Evolutionary conservation across 805 yeast genomes (phyloP).

Genomic region (Yarrowia sp.): DNA sequence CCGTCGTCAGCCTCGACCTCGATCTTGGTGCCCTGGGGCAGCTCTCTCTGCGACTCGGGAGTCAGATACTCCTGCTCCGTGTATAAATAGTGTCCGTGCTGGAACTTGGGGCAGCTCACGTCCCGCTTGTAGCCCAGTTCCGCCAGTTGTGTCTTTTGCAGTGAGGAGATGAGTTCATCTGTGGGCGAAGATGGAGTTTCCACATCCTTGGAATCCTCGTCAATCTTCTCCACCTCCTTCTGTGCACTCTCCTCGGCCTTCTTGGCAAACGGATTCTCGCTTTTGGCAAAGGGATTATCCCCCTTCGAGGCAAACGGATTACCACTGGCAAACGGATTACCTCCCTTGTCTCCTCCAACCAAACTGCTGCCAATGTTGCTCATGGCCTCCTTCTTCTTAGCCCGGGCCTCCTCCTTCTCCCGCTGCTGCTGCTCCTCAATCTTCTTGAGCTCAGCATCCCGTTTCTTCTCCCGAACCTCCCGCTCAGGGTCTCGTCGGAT

Average conservation of each 20-base stretch:
- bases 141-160: conserved; percentile 15
- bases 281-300: conserved; percentile 2
- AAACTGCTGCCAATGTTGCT: conserved; percentile 41
- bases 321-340: conserved; percentile 13
- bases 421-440: conserved; percentile 44
- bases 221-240: not conserved
- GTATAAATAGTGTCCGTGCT: conserved; percentile 69
- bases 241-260: conserved; percentile 12
- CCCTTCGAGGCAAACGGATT: not conserved
- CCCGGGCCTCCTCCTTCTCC: conserved; percentile 25
- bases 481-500: conserved; percentile 64
- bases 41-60: conserved; percentile 48
- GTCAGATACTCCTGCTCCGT: conserved; percentile 69
- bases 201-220: not conserved
- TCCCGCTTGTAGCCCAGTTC: conserved; percentile 18
- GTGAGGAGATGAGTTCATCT: conserved; percentile 14
- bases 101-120: conserved; percentile 21
- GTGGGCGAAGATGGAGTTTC: not conserved
- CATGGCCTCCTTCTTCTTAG: conserved; percentile 29
- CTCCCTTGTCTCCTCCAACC: conserved; percentile 45
- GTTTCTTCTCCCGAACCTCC: conserved; percentile 54
- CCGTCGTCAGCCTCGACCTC: conserved; percentile 45
- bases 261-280: conserved; percentile 8
- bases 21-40: conserved; percentile 28
- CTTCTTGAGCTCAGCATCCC: conserved; percentile 54